Evolutionary conservation across 495 filamentous ascomycete genomes (phyloP).

Genomic region (Terfezia claveryi): DNA sequence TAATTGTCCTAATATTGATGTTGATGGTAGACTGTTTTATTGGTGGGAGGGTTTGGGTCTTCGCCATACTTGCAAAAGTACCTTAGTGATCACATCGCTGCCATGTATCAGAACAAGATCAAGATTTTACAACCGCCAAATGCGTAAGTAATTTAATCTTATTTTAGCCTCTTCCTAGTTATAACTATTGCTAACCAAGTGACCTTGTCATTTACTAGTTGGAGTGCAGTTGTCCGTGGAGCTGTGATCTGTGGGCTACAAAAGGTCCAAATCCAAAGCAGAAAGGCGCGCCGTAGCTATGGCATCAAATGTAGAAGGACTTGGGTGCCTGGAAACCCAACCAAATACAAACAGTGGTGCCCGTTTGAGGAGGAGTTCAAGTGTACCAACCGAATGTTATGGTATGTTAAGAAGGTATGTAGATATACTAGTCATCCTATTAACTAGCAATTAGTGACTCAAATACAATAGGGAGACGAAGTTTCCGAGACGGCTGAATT

Average conservation of each 20-base stretch:
- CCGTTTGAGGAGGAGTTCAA: no score
- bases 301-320: not conserved
- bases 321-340: no score
- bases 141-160: not conserved
- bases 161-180: not conserved
- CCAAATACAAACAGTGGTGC: no score
- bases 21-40: not conserved
- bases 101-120: not conserved
- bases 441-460: no score
- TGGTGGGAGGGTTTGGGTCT: not conserved
- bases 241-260: not conserved
- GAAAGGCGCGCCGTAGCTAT: constrained; percentile 6
- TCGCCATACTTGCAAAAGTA: not conserved
- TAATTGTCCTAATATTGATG: no score
- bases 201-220: not conserved
- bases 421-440: no score
- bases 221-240: not conserved
- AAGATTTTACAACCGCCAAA: constrained; percentile 1
- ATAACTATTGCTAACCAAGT: not conserved
- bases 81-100: not conserved
- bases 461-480: no score
- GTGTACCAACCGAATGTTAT: no score
- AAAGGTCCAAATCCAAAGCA: constrained; percentile 8
- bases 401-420: no score
- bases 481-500: no score